Evolutionary conservation across 1,284 basidiomycete genomes (phyloP), one percentile per base, ranked within the genome.

Genomic region (Apiotrichum laibachii): DNA sequence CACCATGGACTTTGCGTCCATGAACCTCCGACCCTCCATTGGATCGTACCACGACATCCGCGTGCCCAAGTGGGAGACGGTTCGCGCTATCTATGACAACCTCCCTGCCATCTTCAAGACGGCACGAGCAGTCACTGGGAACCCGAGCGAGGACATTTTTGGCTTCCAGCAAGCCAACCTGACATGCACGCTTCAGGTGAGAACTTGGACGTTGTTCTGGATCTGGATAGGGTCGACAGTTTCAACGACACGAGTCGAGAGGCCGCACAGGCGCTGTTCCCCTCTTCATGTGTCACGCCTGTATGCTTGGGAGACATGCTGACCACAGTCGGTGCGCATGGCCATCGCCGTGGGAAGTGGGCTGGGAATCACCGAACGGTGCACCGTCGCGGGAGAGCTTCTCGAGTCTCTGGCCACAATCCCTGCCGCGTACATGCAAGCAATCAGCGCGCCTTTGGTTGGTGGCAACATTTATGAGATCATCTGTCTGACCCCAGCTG

Each of bases 91-190:
- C 11, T 37, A 37, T 16, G 37, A 37, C 15, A 16, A 11, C 5
- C 37, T 37, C 12, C 37, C 37, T 16, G 37, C 37, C 4, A 16
- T 37, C 12, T 37, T 37, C 37, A 37, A 11, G 37, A 37, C 37
- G 15, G 12, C 37, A 3, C 11, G 12, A 13, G 51, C 57, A 18
- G 60, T 66, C 50, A 56, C 60, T 0, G 66, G 66, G 6, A 47
- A 63, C 50, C 34, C 59, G 6, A 40, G 50, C 13, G 21, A 39
- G 10, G 66, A 68, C 54, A 57, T 59, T 8, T 64, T 55, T 56
- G 57, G 57, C 18, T 68, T 66, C 42, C 64, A 66, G 37, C 58
- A 57, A 4, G 64, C 66, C n/a, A 64, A 68, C 52, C 57, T 68
- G 19, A 57, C 55, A 45, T 60, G 66, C 33, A 66, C 66, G 3